Evolutionary conservation across 495 filamentous ascomycete species (phyloP).

Genomic region (Penicillium turbatum): DNA sequence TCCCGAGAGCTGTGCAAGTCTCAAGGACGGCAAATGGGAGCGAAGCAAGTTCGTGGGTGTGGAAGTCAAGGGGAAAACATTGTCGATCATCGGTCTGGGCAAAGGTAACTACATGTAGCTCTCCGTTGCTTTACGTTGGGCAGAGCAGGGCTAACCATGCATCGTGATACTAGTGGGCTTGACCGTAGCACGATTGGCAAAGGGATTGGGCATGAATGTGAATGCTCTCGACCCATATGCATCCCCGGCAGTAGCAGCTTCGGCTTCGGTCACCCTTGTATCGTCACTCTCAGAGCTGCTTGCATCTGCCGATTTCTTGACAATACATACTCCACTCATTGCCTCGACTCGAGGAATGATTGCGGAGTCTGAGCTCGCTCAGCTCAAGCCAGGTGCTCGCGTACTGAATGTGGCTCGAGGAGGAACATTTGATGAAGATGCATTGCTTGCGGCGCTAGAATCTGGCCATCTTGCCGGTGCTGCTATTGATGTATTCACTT

Average conservation of each 20-base stretch:
- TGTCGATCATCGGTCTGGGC: constrained; percentile 65
- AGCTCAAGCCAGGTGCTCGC: constrained; percentile 62
- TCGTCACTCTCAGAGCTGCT: constrained; percentile 52
- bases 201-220: constrained; percentile 65
- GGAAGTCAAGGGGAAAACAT: constrained; percentile 64
- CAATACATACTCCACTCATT: constrained; percentile 70
- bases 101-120: constrained; percentile 42
- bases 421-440: constrained; percentile 70
- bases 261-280: constrained; percentile 55
- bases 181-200: constrained; percentile 64
- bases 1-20: constrained; percentile 51
- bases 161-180: constrained; percentile 53
- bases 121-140: too few relatives aligned
- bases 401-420: constrained; percentile 70
- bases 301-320: constrained; percentile 62
- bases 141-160: too few relatives aligned
- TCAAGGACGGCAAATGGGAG: constrained; percentile 65
- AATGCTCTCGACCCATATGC: constrained; percentile 66
- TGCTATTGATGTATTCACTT: constrained; percentile 70
- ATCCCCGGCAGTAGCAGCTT: constrained; percentile 52
- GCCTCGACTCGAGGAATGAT: constrained; percentile 66
- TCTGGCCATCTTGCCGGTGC: constrained; percentile 65
- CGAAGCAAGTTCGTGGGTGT: constrained; percentile 63
- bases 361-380: constrained; percentile 52
- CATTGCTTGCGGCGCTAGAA: constrained; percentile 61